These are phyloP conservation scores for Pseudogymnoascus sp. DNA, from an alignment of 2,329 filamentous ascomycete species.

Conservation along the genomic window DNA sequence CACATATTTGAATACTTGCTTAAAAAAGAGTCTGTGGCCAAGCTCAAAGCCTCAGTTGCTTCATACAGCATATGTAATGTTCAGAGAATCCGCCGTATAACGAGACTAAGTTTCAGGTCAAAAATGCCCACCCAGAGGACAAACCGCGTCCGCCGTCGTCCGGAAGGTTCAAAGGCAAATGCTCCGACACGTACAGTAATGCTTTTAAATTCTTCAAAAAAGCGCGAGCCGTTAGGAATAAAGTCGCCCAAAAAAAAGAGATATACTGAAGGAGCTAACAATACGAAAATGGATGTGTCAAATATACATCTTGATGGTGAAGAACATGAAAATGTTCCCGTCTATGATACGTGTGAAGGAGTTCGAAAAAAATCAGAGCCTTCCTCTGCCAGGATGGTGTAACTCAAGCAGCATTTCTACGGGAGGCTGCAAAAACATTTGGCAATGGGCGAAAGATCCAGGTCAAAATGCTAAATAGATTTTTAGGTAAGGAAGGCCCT, in stretches of 20 bases:
- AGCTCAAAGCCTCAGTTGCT: background rate
- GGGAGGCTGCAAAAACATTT: constrained; percentile 38
- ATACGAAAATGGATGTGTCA: constrained; percentile 34
- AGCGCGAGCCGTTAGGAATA: background rate
- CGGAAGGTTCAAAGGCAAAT: constrained; percentile 27
- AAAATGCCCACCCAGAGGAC: background rate
- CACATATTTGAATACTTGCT: background rate
- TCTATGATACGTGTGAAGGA: constrained; percentile 52
- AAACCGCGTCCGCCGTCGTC: background rate
- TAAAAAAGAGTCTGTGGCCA: background rate
- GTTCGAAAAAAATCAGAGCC: constrained; percentile 49
- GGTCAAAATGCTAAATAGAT: constrained; percentile 40
- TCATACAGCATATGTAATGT: background rate
- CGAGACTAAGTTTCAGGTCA: background rate
- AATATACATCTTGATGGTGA: constrained; percentile 42
- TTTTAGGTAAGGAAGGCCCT: constrained; percentile 43
- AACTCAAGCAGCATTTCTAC: constrained; percentile 45
- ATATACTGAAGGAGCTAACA: background rate
- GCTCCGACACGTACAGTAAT: constrained; percentile 32
- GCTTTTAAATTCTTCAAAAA: constrained; percentile 24
- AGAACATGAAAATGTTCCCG: constrained; percentile 36
- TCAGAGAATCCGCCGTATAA: background rate
- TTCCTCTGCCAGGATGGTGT: constrained; percentile 39
- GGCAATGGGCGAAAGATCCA: constrained; percentile 35
- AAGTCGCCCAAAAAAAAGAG: constrained; percentile 17